Evolutionary conservation across 2,329 filamentous ascomycete genomes (phyloP).

Genomic region (Phialophora tarda): DNA sequence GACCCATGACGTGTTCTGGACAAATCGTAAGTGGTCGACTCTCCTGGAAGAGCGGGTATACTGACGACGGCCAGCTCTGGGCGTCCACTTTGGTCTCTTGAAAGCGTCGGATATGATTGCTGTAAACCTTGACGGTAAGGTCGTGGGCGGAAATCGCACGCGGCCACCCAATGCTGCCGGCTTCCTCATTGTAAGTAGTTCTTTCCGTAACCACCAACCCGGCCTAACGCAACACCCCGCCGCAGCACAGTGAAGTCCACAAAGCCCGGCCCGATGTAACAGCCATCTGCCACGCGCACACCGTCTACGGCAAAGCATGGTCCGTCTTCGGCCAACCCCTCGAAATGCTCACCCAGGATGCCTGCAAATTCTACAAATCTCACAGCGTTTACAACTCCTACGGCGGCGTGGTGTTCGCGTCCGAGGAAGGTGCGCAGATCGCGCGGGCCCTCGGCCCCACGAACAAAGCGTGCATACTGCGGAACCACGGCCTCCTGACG

Average conservation of each 20-base stretch:
- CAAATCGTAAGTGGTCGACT: slow-evolving; percentile 55
- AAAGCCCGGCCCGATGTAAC: slow-evolving; percentile 68
- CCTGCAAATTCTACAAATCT: slow-evolving; percentile 52
- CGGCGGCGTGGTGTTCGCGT: slow-evolving; percentile 66
- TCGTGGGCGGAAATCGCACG: slow-evolving; percentile 67
- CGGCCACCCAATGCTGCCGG: slow-evolving; percentile 70
- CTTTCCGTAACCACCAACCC: background rate
- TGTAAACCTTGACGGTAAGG: slow-evolving; percentile 66
- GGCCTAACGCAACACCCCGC: background rate
- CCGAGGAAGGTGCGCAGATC: slow-evolving; percentile 69
- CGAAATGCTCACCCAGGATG: slow-evolving; percentile 67
- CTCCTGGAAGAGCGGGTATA: background rate
- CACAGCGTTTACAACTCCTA: slow-evolving; percentile 70
- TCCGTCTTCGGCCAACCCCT: slow-evolving; percentile 67
- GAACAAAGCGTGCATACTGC: slow-evolving; percentile 67
- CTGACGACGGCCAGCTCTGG: slow-evolving; percentile 49
- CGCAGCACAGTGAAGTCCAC: slow-evolving; percentile 66
- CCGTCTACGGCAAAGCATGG: slow-evolving; percentile 71
- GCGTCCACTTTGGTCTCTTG: slow-evolving; percentile 68
- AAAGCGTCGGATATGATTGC: slow-evolving; percentile 71
- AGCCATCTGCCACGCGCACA: slow-evolving; percentile 72
- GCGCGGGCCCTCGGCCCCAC: slow-evolving; percentile 64
- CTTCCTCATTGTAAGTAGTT: slow-evolving; percentile 61
- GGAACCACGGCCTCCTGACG: slow-evolving; percentile 75
- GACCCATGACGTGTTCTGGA: slow-evolving; percentile 68